These are phyloP conservation scores for Pistacia vera DNA, from an alignment of 345 rosid species.

Conservation along the genomic window DNA sequence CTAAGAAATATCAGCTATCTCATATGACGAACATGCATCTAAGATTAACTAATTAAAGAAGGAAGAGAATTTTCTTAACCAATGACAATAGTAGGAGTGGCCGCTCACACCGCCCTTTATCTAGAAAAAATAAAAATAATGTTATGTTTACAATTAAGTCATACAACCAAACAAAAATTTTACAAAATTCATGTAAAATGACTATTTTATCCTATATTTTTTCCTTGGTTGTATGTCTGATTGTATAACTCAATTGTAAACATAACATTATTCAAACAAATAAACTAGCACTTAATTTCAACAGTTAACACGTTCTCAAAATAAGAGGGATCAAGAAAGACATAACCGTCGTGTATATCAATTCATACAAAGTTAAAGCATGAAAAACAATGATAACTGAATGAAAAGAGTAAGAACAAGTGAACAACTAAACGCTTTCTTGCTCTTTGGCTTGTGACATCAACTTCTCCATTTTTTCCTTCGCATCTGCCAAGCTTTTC, in stretches of 20 bases:
- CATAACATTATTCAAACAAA: too few species aligned
- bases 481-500: constrained; percentile 48
- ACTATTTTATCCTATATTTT: too few species aligned
- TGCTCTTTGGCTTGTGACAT: constrained; percentile 24
- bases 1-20: too few species aligned
- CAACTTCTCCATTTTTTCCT: constrained; percentile 50
- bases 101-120: background rate
- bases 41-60: background rate
- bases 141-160: too few species aligned
- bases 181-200: too few species aligned
- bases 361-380: background rate
- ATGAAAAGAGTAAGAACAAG: background rate
- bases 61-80: background rate
- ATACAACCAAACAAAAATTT: too few species aligned
- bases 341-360: background rate
- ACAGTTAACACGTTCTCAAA: background rate
- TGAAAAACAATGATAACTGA: background rate
- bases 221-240: too few species aligned
- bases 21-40: background rate
- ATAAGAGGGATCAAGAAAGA: background rate
- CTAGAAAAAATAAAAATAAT: too few species aligned
- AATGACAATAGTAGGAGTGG: background rate
- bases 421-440: background rate
- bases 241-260: too few species aligned
- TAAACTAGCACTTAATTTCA: background rate